Evolutionary conservation across 768 basidiomycete species (phyloP), one percentile per base, ranked within the genome.

Genomic region (Russula foetens): DNA sequence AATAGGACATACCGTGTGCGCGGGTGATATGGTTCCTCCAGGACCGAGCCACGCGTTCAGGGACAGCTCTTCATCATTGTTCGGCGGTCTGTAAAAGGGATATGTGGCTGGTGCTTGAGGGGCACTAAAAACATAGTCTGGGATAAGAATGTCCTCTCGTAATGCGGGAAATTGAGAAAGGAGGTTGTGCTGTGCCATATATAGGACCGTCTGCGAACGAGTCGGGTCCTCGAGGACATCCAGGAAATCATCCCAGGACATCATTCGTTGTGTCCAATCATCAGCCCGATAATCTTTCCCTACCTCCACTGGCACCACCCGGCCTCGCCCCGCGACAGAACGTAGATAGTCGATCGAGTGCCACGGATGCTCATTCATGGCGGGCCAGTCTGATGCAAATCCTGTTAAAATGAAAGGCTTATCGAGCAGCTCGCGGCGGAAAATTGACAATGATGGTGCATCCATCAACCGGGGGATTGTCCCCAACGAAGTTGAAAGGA

Each of bases 171-270:
- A 93, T 71, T 99, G 97, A 43, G 73, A 74, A 60, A 95, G 76
- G 15, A 99, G 80, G 66, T 84, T 81, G 73, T 99, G 86, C 69
- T 99, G 97, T 0, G 97, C 97, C 46, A 99, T 83, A 71, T 99
- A 99, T 39, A 86, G 66, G 15, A 75, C 69, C 2, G 77, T 69
- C 52, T 56, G 64, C 33, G 64, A 63, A 55, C 51, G 57, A 47
- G 58, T 59, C 7, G 72, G 41, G 7, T 24, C 43, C 56, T 56
- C 65, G 35, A 85, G 66, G 61, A 75, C 71, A 59, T 75, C 66
- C 7, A 98, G 75, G 70, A 98, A 94, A 1, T 76, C 77, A 38
- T 88, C 84, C 84, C 92, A 97, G 23, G 71, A 67, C 71, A 97
- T 82, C 56, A 98, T 75, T 64, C 74, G 73, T 71, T 96, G 96